These are phyloP conservation scores for Trypanosomatidae sp. DNA, from an alignment of 208 protist genomes.

Conservation along the genomic window DNA sequence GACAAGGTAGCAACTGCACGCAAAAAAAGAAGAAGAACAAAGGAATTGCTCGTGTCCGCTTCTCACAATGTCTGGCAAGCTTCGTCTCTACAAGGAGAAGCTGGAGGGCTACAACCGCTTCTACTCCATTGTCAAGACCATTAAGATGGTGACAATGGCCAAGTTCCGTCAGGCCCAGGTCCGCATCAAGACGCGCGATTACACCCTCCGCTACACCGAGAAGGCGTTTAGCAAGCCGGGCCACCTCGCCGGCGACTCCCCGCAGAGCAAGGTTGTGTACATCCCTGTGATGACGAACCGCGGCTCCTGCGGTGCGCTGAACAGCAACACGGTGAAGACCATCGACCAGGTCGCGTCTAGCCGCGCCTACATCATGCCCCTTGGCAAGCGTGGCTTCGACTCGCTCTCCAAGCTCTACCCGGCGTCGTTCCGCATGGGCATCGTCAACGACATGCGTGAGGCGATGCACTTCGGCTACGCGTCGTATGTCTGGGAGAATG, in stretches of 20 bases:
- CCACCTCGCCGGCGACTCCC: conserved; percentile 19
- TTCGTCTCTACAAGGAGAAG: conserved; percentile 92
- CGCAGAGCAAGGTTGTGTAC: conserved; percentile 57
- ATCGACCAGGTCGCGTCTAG: conserved; percentile 58
- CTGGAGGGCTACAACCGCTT: conserved; percentile 92
- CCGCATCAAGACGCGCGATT: conserved; percentile 85
- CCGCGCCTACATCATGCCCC: conserved; percentile 68
- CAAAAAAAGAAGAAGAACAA: no score
- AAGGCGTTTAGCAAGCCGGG: conserved; percentile 83
- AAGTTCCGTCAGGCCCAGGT: conserved; percentile 80
- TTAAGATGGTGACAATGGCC: conserved; percentile 92
- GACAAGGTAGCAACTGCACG: no score
- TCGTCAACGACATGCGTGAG: conserved; percentile 91
- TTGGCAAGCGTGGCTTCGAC: conserved; percentile 88
- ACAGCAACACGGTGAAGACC: conserved; percentile 76
- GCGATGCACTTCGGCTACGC: conserved; percentile 89
- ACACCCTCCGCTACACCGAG: conserved; percentile 88
- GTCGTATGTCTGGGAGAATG: conserved; percentile 82
- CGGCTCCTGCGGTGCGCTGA: conserved; percentile 87
- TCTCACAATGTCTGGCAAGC: conserved; percentile 83
- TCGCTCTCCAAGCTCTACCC: conserved; percentile 86
- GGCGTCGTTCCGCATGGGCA: conserved; percentile 69
- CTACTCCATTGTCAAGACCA: conserved; percentile 92
- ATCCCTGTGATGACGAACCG: conserved; percentile 91
- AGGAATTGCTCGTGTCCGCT: conserved; percentile 14